Evolutionary conservation across 768 basidiomycete genomes (phyloP).

Genomic region (Lentinula lateritia): DNA sequence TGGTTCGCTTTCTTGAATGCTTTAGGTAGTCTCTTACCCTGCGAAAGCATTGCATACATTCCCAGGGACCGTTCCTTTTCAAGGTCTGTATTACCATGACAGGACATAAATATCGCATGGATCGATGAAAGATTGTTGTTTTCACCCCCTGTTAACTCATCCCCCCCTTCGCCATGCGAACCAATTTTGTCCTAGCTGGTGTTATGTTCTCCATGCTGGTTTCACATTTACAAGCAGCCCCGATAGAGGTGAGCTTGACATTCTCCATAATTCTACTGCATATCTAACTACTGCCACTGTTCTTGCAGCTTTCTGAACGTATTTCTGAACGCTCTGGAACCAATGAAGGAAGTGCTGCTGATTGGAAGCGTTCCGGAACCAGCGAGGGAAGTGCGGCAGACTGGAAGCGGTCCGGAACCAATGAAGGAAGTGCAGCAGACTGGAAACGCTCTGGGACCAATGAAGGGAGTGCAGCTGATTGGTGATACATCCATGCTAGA

Average conservation of each 20-base stretch:
- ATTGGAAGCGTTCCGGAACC: neutral
- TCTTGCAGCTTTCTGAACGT: neutral
- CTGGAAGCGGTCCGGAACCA: neutral
- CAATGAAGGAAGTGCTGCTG: neutral
- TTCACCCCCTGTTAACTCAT: neutral
- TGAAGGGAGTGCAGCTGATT: neutral
- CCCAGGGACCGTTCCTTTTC: neutral
- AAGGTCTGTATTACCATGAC: neutral
- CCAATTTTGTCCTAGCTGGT: neutral
- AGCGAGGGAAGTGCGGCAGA: neutral
- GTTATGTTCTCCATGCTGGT: neutral
- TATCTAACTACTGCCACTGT: neutral
- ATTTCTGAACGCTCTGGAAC: neutral
- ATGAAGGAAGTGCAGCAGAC: neutral
- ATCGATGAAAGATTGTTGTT: neutral
- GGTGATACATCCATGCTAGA: neutral
- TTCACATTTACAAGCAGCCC: neutral
- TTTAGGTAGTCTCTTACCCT: neutral
- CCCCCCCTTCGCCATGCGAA: neutral
- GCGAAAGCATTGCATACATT: neutral
- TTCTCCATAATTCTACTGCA: neutral
- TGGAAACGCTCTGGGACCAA: neutral
- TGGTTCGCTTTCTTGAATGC: neutral
- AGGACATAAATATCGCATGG: neutral
- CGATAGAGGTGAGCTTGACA: neutral